Evolutionary conservation across 140 eudicot species (phyloP).

Genomic region (Anethum foeniculum): DNA sequence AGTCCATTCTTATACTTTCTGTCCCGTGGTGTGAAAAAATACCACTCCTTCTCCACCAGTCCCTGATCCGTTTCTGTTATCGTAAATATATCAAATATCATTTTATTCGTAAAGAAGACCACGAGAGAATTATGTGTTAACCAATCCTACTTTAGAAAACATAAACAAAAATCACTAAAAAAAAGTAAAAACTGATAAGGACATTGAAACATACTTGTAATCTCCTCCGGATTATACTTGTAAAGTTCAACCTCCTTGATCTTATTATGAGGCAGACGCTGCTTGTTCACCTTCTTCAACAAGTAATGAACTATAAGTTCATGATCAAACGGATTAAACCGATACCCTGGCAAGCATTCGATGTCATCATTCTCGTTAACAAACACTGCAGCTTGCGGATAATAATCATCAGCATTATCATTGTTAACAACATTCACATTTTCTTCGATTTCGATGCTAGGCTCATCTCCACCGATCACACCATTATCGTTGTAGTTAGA

Average conservation of each 20-base stretch:
- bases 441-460: not conserved
- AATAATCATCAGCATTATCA: not conserved
- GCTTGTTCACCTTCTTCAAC: not conserved
- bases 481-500: not conserved
- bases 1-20: not conserved
- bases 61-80: not conserved
- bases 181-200: too few species aligned
- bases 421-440: not conserved
- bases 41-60: not conserved
- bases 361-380: slow-evolving; percentile 1
- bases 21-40: not conserved
- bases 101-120: too few species aligned
- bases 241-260: slow-evolving; percentile 2
- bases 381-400: not conserved
- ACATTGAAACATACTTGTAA: not conserved
- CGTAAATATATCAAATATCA: not conserved
- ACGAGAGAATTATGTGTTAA: too few species aligned
- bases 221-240: not conserved
- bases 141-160: too few species aligned
- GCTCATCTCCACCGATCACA: not conserved
- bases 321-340: slow-evolving; percentile 4
- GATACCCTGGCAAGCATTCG: not conserved
- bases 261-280: not conserved
- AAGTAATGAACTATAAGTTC: not conserved
- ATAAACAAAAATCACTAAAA: too few species aligned